Percentiles rank a stretch among this genome's conserved stretches.
Evolutionary conservation across 2,329 filamentous ascomycete species (phyloP).

Genomic region (Colletotrichum liriopes): DNA sequence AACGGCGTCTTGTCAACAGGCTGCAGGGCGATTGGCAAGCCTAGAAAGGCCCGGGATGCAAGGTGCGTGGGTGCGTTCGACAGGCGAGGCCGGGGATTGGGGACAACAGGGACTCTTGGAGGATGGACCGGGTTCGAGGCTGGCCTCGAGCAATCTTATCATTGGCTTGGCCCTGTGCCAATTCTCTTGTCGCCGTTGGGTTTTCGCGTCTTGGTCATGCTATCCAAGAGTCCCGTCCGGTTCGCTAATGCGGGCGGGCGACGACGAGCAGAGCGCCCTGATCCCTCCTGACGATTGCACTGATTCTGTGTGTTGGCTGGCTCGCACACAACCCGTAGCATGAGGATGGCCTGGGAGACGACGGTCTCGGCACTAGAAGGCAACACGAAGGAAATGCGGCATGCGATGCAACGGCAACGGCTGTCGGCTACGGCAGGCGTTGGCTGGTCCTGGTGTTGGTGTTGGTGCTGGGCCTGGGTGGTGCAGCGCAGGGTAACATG

Average conservation of each 20-base stretch:
- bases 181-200: constrained; percentile 23
- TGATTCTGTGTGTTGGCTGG: not conserved
- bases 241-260: not conserved
- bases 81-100: constrained; percentile 21
- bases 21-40: constrained; percentile 7
- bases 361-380: constrained; percentile 21
- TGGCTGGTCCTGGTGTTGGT: constrained; percentile 13
- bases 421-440: constrained; percentile 28
- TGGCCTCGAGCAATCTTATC: constrained; percentile 24
- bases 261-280: not conserved
- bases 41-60: constrained; percentile 28
- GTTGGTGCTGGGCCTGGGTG: not conserved
- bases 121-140: constrained; percentile 33
- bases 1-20: constrained; percentile 26
- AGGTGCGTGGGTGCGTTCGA: constrained; percentile 1
- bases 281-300: constrained; percentile 14
- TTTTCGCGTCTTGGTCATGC: not conserved
- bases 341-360: not conserved
- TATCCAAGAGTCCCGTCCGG: not conserved
- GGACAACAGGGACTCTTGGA: not conserved
- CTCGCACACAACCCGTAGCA: not conserved
- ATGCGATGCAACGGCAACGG: constrained; percentile 35
- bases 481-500: constrained; percentile 18
- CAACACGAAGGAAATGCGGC: constrained; percentile 24
- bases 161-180: constrained; percentile 37